Conservation (phyloP, 148 eudicot species). For the Camellia japonica region DNA sequence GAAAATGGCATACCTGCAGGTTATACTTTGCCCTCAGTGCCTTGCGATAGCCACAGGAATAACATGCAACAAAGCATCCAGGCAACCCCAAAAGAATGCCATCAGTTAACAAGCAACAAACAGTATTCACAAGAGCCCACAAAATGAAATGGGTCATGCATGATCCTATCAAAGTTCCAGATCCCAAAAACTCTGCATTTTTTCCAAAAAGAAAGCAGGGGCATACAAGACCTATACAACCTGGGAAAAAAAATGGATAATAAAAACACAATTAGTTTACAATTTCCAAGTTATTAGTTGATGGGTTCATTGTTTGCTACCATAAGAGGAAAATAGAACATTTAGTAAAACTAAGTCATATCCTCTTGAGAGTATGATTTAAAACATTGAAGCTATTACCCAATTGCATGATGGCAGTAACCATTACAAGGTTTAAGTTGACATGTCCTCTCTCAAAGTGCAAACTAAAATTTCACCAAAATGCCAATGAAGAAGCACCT, state of each 20-base stretch:
- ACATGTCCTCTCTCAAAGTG: not conserved
- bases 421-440: not conserved
- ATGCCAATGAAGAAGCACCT: not conserved
- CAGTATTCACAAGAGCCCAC: slow-evolving; percentile 63
- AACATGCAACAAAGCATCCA: slow-evolving; percentile 73
- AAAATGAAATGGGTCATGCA: slow-evolving; percentile 65
- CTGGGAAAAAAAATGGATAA: slow-evolving; percentile 29
- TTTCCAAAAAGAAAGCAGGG: slow-evolving; percentile 87
- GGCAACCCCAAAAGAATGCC: slow-evolving; percentile 70
- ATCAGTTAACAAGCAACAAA: slow-evolving; percentile 71
- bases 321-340: not conserved
- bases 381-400: not conserved
- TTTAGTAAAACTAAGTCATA: not conserved
- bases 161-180: slow-evolving; percentile 67
- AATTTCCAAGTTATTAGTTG: not conserved
- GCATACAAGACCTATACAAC: slow-evolving; percentile 69
- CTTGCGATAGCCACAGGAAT: slow-evolving; percentile 68
- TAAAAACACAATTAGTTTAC: not conserved
- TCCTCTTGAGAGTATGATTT: not conserved
- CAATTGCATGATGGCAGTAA: not conserved
- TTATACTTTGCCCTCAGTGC: slow-evolving; percentile 63
- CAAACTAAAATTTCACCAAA: not conserved
- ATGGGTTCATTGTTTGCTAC: not conserved
- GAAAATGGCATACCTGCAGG: slow-evolving; percentile 50
- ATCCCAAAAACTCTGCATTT: slow-evolving; percentile 80